phyloP scores from a whole-genome alignment of 208 protist species.

The Leishmania braziliensis region DNA sequence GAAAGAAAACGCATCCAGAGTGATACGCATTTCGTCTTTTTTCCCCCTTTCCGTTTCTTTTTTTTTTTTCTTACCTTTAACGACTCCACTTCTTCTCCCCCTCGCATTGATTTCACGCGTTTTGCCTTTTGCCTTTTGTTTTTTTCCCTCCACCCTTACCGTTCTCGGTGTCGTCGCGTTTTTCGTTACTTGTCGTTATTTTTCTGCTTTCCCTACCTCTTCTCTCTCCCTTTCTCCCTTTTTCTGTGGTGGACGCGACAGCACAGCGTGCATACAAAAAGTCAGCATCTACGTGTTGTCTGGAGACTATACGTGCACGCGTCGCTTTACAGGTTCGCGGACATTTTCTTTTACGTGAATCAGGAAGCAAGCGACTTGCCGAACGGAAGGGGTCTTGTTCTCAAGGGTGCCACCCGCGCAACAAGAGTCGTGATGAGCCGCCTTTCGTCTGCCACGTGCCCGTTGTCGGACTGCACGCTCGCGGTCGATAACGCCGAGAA shows the following conservation, averaged over 20 bases:
- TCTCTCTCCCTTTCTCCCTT: slow-evolving; percentile 2
- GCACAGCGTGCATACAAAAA: not conserved
- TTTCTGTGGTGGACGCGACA: not conserved
- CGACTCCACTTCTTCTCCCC: not conserved
- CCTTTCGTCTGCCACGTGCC: not conserved
- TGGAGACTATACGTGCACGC: not conserved
- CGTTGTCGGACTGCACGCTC: slow-evolving; percentile 77
- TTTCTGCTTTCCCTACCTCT: not conserved
- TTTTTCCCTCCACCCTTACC: not conserved
- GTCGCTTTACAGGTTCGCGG: not conserved
- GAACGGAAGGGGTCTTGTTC: not conserved
- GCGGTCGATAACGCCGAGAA: slow-evolving; percentile 81
- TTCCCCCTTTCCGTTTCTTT: not conserved
- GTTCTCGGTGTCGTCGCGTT: not conserved
- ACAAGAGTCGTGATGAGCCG: slow-evolving; percentile 21
- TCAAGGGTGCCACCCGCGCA: not conserved
- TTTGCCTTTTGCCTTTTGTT: not conserved
- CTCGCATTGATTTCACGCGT: not conserved
- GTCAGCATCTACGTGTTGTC: not conserved
- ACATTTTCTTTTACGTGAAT: too few species aligned
- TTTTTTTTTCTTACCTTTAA: slow-evolving; percentile 11
- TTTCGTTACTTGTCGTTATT: not conserved
- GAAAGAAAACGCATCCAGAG: too few species aligned
- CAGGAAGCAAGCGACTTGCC: not conserved
- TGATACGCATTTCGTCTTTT: not conserved